A percentile compares a stretch with the other conserved stretches of the same genome.
These are phyloP conservation scores for Crithidia fasciculata DNA, from an alignment of 208 protist species.

Conservation along the genomic window DNA sequence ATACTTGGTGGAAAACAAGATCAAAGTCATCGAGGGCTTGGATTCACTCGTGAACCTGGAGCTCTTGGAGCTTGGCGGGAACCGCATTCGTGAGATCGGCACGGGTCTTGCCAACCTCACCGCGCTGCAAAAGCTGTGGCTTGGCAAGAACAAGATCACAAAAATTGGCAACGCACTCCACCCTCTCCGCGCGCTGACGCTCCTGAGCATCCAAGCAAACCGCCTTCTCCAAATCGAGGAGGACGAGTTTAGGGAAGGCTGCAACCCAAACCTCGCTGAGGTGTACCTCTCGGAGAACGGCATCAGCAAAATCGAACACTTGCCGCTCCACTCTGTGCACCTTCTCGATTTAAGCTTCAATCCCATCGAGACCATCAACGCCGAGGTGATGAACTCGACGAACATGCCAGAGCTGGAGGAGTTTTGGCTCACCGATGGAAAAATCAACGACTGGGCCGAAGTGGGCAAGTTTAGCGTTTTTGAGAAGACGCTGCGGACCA, in stretches of 20 bases:
- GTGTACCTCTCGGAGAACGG: slow-evolving; percentile 90
- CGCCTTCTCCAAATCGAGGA: slow-evolving; percentile 67
- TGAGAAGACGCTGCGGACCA: slow-evolving; percentile 68
- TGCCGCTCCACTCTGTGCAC: slow-evolving; percentile 58
- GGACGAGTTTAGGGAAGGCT: slow-evolving; percentile 65
- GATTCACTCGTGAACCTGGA: slow-evolving; percentile 81
- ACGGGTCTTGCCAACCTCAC: slow-evolving; percentile 63
- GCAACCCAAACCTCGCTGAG: slow-evolving; percentile 68
- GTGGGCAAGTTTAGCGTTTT: slow-evolving; percentile 76
- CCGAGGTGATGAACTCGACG: slow-evolving; percentile 53
- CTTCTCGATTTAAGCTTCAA: slow-evolving; percentile 90
- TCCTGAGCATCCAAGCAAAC: slow-evolving; percentile 90
- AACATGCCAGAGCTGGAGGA: slow-evolving; percentile 84
- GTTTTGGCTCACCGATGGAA: slow-evolving; percentile 92
- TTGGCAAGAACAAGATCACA: slow-evolving; percentile 93
- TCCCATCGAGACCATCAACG: slow-evolving; percentile 75
- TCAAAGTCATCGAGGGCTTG: slow-evolving; percentile 87
- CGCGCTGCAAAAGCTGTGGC: slow-evolving; percentile 83
- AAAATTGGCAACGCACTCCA: slow-evolving; percentile 67
- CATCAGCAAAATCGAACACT: slow-evolving; percentile 65
- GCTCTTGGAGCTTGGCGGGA: slow-evolving; percentile 90
- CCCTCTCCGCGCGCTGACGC: slow-evolving; percentile 54
- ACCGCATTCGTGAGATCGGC: slow-evolving; percentile 85
- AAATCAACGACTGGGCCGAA: slow-evolving; percentile 83
- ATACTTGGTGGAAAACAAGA: slow-evolving; percentile 93